Evolutionary conservation across 768 basidiomycete species (phyloP), one percentile per base, ranked within the genome.

Genomic region (Pholiota conissans): DNA sequence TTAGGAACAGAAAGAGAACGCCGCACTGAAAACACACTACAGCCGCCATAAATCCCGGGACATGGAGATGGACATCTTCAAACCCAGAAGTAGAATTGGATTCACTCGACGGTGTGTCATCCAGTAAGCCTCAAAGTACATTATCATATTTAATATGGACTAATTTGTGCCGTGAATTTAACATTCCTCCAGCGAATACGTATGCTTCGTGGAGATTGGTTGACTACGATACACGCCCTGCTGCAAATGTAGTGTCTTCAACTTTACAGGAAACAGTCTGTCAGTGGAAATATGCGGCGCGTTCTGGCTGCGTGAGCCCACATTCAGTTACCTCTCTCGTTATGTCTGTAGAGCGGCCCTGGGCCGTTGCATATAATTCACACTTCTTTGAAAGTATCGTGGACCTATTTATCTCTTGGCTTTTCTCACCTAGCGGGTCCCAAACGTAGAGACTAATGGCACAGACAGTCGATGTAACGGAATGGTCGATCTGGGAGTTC

Each of bases 401-500:
- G n/a, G n/a, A n/a, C n/a, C n/a, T n/a, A n/a, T n/a, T n/a, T n/a
- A 18, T 39, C 37, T 39, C 37, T 10, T 4, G 7, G 42, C 42
- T 24, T 20, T 45, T 24, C 22, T 39, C 30, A n/a, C 37, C 20
- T 16, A 18, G n/a, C n/a, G n/a, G n/a, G n/a, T n/a, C n/a, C n/a
- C n/a, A n/a, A 13, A 24, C 39, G 18, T 24, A n/a, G 10, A 24
- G 22, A 22, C 22, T 18, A 24, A 24, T 22, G 18, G 42, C 42
- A 9, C 42, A 8, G 42, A 5, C 37, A n/a, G 37, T 18, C 14
- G 37, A 39, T 18, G 37, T 18, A 18, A 39, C 20, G 37, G 37
- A 39, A 18, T 45, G 52, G 78, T 79, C 84, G 13, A 70, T 86
- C 37, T 75, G 78, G 47, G 80, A 84, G 68, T 83, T 83, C 67